Conservation (phyloP, 495 filamentous ascomycete genomes). For the Penicillium angulare region DNA sequence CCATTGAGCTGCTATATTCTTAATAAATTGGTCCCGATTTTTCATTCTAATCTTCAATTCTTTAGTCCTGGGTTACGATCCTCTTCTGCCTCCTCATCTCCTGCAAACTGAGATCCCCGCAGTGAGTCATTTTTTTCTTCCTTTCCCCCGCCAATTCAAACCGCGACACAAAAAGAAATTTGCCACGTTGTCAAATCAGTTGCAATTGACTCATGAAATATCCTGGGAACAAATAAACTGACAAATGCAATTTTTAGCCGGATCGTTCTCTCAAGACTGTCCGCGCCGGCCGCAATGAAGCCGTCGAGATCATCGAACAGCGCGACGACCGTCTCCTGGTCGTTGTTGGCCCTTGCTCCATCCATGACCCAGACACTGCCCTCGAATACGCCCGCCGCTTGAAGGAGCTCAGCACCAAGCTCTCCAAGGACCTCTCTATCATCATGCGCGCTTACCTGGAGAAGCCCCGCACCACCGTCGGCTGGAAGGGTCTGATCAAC, state of each 20-base stretch:
- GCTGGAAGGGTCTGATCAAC: conserved; percentile 99
- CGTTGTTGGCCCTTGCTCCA: conserved; percentile 92
- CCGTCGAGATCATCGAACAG: conserved; percentile 79
- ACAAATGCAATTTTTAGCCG: conserved; percentile 33
- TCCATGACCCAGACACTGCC: conserved; percentile 88
- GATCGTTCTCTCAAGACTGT: conserved; percentile 62
- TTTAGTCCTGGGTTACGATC: conserved; percentile 90
- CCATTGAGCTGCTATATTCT: too few species aligned
- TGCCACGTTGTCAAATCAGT: too few species aligned
- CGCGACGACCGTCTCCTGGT: conserved; percentile 85
- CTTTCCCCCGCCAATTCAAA: conserved; percentile 8
- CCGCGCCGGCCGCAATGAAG: conserved; percentile 76
- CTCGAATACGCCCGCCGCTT: conserved; percentile 82
- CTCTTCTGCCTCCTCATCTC: conserved; percentile 84
- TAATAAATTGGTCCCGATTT: not conserved
- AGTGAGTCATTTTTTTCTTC: conserved; percentile 49
- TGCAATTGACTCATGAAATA: too few species aligned
- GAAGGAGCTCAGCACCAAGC: conserved; percentile 68
- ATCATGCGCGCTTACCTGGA: conserved; percentile 99
- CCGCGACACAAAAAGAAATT: not conserved
- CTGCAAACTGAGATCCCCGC: conserved; percentile 87
- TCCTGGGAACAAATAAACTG: conserved; percentile 9
- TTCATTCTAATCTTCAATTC: not conserved
- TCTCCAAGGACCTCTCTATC: conserved; percentile 80
- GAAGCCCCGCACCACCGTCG: conserved; percentile 98